Conservation (phyloP, 148 eudicot genomes). For the Fagopyrum tataricum region DNA sequence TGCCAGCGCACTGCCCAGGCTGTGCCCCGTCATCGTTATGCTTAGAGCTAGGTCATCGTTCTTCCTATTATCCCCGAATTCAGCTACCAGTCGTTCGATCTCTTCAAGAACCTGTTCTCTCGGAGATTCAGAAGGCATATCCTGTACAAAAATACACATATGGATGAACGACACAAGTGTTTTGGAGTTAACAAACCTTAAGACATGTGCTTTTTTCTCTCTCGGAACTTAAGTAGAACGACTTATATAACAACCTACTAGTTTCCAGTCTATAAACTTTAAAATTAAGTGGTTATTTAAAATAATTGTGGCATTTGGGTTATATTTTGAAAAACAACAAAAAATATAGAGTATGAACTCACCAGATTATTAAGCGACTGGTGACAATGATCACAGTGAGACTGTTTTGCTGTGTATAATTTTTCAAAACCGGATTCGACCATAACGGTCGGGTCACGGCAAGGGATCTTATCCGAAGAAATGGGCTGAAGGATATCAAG, state of each 20-base stretch:
- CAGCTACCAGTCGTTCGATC: conserved; percentile 30
- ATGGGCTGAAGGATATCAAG: conserved; percentile 39
- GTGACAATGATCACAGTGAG: neutral
- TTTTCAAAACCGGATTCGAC: neutral
- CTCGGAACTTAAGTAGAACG: too few species aligned
- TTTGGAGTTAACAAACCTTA: too few species aligned
- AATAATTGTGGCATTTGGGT: too few species aligned
- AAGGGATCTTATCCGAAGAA: conserved; percentile 27
- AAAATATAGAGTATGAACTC: neutral
- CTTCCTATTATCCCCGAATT: conserved; percentile 23
- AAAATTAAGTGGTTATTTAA: too few species aligned
- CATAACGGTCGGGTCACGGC: conserved; percentile 33
- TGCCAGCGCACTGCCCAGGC: conserved; percentile 65
- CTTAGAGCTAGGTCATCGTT: conserved; percentile 33
- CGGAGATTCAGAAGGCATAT: neutral
- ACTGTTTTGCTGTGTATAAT: neutral
- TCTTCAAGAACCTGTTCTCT: conserved; percentile 44
- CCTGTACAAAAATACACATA: too few species aligned
- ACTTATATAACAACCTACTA: too few species aligned
- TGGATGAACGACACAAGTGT: too few species aligned
- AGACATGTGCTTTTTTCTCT: too few species aligned
- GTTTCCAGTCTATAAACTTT: too few species aligned
- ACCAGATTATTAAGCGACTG: neutral
- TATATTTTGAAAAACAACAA: too few species aligned
- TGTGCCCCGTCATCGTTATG: conserved; percentile 69